Base-by-base conservation (phyloP, 495 filamentous ascomycete genomes). In the Letharia columbiana region DNA sequence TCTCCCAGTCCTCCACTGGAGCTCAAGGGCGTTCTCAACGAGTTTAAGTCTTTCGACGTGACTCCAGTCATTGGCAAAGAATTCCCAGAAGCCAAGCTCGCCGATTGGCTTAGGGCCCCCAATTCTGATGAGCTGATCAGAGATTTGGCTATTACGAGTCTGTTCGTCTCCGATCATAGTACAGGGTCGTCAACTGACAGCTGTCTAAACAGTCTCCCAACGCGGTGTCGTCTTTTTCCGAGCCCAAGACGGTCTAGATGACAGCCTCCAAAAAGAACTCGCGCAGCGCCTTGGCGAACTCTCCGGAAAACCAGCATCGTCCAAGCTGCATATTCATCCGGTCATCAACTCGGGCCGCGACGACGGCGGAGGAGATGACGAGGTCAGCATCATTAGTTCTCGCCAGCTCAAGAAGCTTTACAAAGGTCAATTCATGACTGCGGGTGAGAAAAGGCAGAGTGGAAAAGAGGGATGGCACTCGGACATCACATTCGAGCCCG, bases 161-260 rank as follows among this genome's bases (percentile, higher is more conserved):
- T 65, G 75, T 76, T 31, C 17, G 13, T 7, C 18, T 17, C 35
- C 23, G 17, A 18, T 28, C 45, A 39, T 52, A 23, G 10, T 3
- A 28, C 7, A 10, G 45, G 0, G 18, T 49, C 9, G 20, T 9
- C 31, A 39, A 35, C 41, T 42, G 23, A 50, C 28, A 1, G 49
- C 13, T n/a, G 6, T 42, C 60, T 28, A 33, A n/a, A n/a, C 40
- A 92, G 89, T 94, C 69, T 92, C 89, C 20, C 85, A 87, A 68
- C 84, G 89, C 0, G 89, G 89, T 4, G 90, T 94, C 0, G 90
- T 92, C 50, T 91, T 91, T 79, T 91, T 94, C 77, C 87, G 89
- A 39, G 81, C 83, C 45, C 90, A 92, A 69, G 83, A 91, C 73
- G 81, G 77, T 62, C 73, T 90, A 11, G 80, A 80, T 68, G 80